Evolutionary conservation across 495 filamentous ascomycete species (phyloP).

Genomic region (Hyaloscypha finlandica): DNA sequence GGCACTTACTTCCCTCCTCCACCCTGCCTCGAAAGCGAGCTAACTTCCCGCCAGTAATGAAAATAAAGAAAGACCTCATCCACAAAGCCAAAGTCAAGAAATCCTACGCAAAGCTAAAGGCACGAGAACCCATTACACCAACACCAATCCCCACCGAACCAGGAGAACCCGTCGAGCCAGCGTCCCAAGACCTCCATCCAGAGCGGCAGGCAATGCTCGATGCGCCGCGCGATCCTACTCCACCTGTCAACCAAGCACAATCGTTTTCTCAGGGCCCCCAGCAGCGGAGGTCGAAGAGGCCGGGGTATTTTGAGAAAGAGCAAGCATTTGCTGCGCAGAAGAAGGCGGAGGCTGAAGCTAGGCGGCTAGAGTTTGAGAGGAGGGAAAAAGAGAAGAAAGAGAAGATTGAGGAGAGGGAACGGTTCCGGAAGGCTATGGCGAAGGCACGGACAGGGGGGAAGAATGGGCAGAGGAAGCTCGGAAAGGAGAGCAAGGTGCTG

Average conservation of each 20-base stretch:
- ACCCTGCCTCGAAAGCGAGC: background rate
- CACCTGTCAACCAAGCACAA: conserved; percentile 17
- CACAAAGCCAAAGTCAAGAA: conserved; percentile 94
- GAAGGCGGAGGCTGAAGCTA: conserved; percentile 63
- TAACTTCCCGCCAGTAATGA: conserved; percentile 64
- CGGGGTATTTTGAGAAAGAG: conserved; percentile 76
- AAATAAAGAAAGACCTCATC: conserved; percentile 89
- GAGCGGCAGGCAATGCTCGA: conserved; percentile 70
- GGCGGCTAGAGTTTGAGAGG: conserved; percentile 56
- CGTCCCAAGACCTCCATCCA: conserved; percentile 64
- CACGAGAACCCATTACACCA: conserved; percentile 41
- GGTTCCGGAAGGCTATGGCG: conserved; percentile 66
- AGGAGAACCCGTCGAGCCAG: conserved; percentile 21
- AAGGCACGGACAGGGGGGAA: conserved; percentile 75
- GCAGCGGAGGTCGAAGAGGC: conserved; percentile 48
- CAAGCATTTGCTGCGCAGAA: conserved; percentile 66
- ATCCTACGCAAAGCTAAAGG: conserved; percentile 85
- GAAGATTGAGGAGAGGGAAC: conserved; percentile 62
- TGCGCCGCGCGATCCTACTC: conserved; percentile 37
- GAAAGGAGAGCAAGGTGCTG: conserved; percentile 80
- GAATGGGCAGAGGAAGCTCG: conserved; percentile 81
- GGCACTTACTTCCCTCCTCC: conserved; percentile 46
- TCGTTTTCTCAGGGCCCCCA: conserved; percentile 6
- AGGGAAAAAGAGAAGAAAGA: conserved; percentile 52
- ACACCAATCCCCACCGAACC: conserved; percentile 2